Base-by-base conservation (phyloP, 1,284 basidiomycete species). In the Ganoderma resinaceum region DNA sequence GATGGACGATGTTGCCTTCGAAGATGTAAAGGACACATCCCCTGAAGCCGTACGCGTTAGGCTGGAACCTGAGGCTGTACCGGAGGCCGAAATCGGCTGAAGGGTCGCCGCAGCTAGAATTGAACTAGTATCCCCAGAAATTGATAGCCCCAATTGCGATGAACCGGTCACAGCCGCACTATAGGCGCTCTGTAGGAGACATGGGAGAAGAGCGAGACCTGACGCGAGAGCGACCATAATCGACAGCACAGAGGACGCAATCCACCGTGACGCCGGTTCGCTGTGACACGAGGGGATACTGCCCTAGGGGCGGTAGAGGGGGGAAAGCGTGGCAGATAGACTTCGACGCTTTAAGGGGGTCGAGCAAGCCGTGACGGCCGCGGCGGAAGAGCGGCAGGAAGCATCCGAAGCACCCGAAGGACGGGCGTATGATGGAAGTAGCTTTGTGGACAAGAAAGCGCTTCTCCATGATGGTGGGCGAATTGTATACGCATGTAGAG, bases 201-300 rank as follows among this genome's bases (percentile, higher is more conserved):
- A 66, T 20, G n/a, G 31, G 42, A 66, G 55, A 23, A 66, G 40
- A 20, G 31, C 65, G 14, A 66, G 26, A 8, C 49, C 38, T 9
- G n/a, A 18, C 11, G 38, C 29, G 31, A 62, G 16, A 29, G 33
- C 42, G 26, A 62, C 53, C 42, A 59, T 62, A 23, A n/a, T 31
- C 20, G 18, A 33, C 57, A 58, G 35, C 14, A 20, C 42, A 8
- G 42, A 16, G 38, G 18, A n/a, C 42, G 20, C 46, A 12, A 26
- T 12, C 23, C 46, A 26, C 37, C 37, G 37, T 38, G 37, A 38
- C 23, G 12, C 23, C 8, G 23, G 11, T 23, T 26, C 23, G 46
- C n/a, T 14, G 23, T 49, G 46, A 12, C 23, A 23, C 23, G 23
- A 11, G n/a, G 37, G 12, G 37, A 38, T 38, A 23, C 23, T 49